These are phyloP conservation scores for Wickerhamomyces silvicola DNA, from an alignment of 805 yeast genomes.

Conservation along the genomic window DNA sequence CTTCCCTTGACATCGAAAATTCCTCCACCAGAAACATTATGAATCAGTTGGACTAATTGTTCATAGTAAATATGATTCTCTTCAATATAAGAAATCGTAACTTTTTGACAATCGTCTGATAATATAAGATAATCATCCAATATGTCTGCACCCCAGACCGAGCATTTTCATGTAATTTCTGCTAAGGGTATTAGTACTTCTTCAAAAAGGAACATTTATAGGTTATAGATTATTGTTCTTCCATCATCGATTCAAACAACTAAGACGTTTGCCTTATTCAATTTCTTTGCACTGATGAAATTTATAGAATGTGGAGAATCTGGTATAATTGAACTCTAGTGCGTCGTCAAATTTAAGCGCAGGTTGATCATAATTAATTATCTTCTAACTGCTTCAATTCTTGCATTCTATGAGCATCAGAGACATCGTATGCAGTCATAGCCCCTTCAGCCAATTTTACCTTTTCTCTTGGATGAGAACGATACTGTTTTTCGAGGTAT, in stretches of 20 bases:
- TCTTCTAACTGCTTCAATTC: too few relatives aligned
- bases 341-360: slow-evolving; percentile 13
- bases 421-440: slow-evolving; percentile 6
- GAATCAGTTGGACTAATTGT: slow-evolving; percentile 37
- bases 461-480: slow-evolving; percentile 3
- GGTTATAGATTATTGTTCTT: slow-evolving; percentile 31
- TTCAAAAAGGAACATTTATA: slow-evolving; percentile 22
- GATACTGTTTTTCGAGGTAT: slow-evolving; percentile 6
- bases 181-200: slow-evolving; percentile 22
- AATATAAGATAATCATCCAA: slow-evolving; percentile 34
- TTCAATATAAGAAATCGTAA: slow-evolving; percentile 34
- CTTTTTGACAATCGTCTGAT: slow-evolving; percentile 47
- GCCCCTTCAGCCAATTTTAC: slow-evolving; percentile 8
- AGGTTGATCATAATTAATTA: not conserved
- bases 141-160: slow-evolving; percentile 61
- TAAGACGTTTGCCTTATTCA: slow-evolving; percentile 36
- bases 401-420: slow-evolving; percentile 14
- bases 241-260: slow-evolving; percentile 54
- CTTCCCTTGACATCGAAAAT: slow-evolving; percentile 25
- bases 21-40: slow-evolving; percentile 51
- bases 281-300: slow-evolving; percentile 32
- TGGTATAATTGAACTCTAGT: slow-evolving; percentile 38
- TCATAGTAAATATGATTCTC: slow-evolving; percentile 18
- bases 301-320: slow-evolving; percentile 52
- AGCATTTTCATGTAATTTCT: slow-evolving; percentile 31